phyloP scores from a whole-genome alignment of 1,139 yeast genomes.

The Fermentozyma sake region DNA sequence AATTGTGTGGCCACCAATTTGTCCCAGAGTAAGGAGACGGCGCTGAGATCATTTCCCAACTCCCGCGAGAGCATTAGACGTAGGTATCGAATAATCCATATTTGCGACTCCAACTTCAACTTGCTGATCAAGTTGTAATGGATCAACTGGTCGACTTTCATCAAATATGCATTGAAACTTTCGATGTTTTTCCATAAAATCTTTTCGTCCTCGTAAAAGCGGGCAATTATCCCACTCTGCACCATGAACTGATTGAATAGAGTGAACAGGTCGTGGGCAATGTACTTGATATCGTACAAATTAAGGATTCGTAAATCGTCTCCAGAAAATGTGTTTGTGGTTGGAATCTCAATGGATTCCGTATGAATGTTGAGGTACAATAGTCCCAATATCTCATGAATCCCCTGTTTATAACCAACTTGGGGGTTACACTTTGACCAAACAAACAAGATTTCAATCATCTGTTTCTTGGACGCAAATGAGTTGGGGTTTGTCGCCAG shows the following conservation, averaged over 20 bases:
- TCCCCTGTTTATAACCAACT: conserved; percentile 65
- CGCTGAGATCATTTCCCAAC: conserved; percentile 42
- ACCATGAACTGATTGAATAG: conserved; percentile 42
- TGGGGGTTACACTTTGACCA: conserved; percentile 51
- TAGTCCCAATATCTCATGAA: conserved; percentile 64
- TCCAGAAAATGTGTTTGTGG: conserved; percentile 26
- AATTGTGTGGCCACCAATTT: conserved; percentile 37
- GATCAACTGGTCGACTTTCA: conserved; percentile 45
- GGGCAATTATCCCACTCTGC: conserved; percentile 32
- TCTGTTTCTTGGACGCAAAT: conserved; percentile 30
- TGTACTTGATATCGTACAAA: conserved; percentile 34
- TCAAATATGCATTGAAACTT: conserved; percentile 41
- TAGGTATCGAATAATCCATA: conserved; percentile 67
- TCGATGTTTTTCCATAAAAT: conserved; percentile 42
- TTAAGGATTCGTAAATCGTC: conserved; percentile 34
- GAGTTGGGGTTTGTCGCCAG: conserved; percentile 18
- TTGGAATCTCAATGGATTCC: conserved; percentile 36
- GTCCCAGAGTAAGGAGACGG: conserved; percentile 53
- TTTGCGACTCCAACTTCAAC: conserved; percentile 52
- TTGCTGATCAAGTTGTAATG: conserved; percentile 43
- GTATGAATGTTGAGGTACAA: conserved; percentile 46
- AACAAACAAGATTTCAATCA: conserved; percentile 50
- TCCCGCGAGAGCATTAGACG: conserved; percentile 57
- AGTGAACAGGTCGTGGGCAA: conserved; percentile 45
- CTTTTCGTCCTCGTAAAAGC: conserved; percentile 41